These are phyloP conservation scores for Dictyostelium intermedium DNA, from an alignment of 78 protist genomes.

Conservation along the genomic window DNA sequence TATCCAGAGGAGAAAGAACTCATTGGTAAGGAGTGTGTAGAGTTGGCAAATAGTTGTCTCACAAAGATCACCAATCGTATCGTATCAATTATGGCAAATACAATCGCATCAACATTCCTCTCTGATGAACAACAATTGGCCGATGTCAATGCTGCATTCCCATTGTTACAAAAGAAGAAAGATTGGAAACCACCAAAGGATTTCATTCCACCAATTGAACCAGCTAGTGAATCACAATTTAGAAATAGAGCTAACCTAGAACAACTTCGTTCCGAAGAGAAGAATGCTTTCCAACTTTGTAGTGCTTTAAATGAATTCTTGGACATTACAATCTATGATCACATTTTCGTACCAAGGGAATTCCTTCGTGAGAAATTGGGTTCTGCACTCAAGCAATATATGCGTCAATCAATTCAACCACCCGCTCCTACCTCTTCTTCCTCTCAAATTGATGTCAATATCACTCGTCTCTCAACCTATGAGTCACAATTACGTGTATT, in stretches of 20 bases:
- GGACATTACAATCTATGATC: constrained; percentile 62
- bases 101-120: constrained; percentile 14
- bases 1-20: constrained; percentile 75
- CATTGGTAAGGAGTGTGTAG: constrained; percentile 69
- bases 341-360: constrained; percentile 66
- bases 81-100: neutral
- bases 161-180: constrained; percentile 66
- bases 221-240: constrained; percentile 67
- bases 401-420: constrained; percentile 43
- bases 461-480: constrained; percentile 44
- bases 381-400: constrained; percentile 12
- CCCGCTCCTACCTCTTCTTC: neutral
- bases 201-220: constrained; percentile 77
- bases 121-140: constrained; percentile 50
- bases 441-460: neutral
- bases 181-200: constrained; percentile 88
- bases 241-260: constrained; percentile 22
- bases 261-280: constrained; percentile 44
- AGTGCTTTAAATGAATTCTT: constrained; percentile 70
- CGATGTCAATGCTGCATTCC: constrained; percentile 77
- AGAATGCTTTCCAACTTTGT: constrained; percentile 76
- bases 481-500: constrained; percentile 45
- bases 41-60: constrained; percentile 16
- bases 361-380: constrained; percentile 72
- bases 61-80: constrained; percentile 50